Base-by-base conservation (phyloP, 306 rosid genomes). In the Erythrophleum fordii region DNA sequence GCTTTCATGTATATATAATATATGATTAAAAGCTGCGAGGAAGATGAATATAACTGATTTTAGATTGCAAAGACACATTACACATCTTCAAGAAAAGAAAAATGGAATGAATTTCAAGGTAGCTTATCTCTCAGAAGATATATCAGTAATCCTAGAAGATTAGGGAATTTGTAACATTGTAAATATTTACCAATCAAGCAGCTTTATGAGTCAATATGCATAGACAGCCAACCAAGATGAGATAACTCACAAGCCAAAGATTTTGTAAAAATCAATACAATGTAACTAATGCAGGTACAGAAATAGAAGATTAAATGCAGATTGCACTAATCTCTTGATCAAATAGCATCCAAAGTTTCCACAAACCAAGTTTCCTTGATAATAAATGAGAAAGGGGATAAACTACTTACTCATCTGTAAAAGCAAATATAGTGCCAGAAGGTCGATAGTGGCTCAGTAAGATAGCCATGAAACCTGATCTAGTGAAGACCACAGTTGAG, bases 361-460 rank as follows among this genome's bases (percentile, higher is more conserved):
- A 37, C 22, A 49, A 74, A 29, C 49, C 16, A 35, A 16, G 29
- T 42, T 10, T 28, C 29, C 31, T 51, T 49, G 28, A 18, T 44
- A 35, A 69, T 65, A 70, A 58, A 34, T 12, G 72, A 80, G 31
- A 28, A 13, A 14, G 39, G 74, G 58, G 13, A 84, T 51, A 77
- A 67, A 61, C 72, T 80, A 93, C 99, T 88, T 80, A 95, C 99
- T 93, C 94, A 18, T 95, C 93, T 22, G 98, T 95, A 68, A 95
- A 95, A 72, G 99, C 98, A 87, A 89, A 93, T 77, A 92, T 86
- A 53, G 97, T 88, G 73, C 99, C 98, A 34, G 93, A 85, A 82
- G 99, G 99, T 65, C 99, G 94, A 77, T 87, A 95, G 74, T 95
- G 99, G 80, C 98, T 93, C 70, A 95, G 74, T 11, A 95, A 89